Evolutionary conservation across 2,329 filamentous ascomycete species (phyloP).

Genomic region (Phialophora verrucosa): DNA sequence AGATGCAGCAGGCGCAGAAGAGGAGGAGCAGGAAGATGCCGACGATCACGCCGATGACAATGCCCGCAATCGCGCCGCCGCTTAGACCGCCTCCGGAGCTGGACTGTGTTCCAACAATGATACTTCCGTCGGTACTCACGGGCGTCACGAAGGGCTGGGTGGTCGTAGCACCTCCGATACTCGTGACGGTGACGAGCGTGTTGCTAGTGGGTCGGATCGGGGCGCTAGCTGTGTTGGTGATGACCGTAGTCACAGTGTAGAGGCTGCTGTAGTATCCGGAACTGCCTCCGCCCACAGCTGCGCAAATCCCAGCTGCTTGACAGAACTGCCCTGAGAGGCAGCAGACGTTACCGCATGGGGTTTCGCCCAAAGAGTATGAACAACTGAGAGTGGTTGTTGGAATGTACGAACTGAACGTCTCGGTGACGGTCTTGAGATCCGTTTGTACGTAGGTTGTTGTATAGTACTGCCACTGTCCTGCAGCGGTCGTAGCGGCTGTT

Average conservation of each 20-base stretch:
- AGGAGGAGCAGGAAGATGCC: conserved; percentile 54
- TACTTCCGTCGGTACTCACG: conserved; percentile 50
- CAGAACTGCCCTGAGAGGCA: conserved; percentile 54
- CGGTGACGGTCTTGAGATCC: conserved; percentile 59
- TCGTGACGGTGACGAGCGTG: conserved; percentile 50
- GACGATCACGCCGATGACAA: conserved; percentile 56
- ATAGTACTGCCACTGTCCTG: conserved; percentile 58
- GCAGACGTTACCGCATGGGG: conserved; percentile 52
- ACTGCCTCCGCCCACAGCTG: conserved; percentile 42
- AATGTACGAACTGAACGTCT: conserved; percentile 56
- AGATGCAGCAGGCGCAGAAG: conserved; percentile 52
- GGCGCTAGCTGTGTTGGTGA: conserved; percentile 44
- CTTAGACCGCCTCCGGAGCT: conserved; percentile 48
- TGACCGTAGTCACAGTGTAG: conserved; percentile 44
- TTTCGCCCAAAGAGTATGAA: conserved; percentile 53
- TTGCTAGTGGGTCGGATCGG: conserved; percentile 54
- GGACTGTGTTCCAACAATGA: conserved; percentile 44
- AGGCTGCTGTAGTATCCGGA: conserved; percentile 45
- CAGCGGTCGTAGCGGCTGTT: conserved; percentile 35
- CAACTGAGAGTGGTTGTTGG: conserved; percentile 47
- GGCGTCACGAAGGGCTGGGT: conserved; percentile 55
- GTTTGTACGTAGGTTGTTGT: conserved; percentile 65
- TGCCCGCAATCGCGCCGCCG: conserved; percentile 58
- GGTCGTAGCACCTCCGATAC: conserved; percentile 49
- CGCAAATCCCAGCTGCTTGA: conserved; percentile 45